Percentiles rank a stretch among this genome's conserved stretches.
These are phyloP conservation scores for Plantago elongata DNA, from an alignment of 257 asterid species.

Conservation along the genomic window DNA sequence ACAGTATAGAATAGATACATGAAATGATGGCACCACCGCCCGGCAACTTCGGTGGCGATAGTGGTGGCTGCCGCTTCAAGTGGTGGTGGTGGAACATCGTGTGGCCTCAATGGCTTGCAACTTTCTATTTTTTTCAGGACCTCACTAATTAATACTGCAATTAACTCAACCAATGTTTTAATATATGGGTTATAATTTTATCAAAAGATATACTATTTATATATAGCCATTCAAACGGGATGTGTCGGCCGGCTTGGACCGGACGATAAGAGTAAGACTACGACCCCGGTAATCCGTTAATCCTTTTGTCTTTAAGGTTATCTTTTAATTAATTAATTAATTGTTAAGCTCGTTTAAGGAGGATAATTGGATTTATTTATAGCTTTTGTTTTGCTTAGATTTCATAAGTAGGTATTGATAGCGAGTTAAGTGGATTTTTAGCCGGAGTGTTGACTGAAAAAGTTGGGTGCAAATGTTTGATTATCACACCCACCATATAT, in stretches of 20 bases:
- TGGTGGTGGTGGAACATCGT: conserved; percentile 21
- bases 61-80: conserved; percentile 30
- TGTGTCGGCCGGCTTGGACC: conserved; percentile 20
- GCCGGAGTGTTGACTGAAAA: conserved; percentile 6
- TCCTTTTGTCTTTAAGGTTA: not conserved
- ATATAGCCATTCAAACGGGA: conserved; percentile 16
- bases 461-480: not conserved
- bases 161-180: too few species aligned
- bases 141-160: not conserved
- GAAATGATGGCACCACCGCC: conserved; percentile 18
- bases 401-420: conserved; percentile 10
- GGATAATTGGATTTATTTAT: not conserved
- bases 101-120: conserved; percentile 33
- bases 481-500: too few species aligned
- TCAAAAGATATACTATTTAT: not conserved
- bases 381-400: not conserved
- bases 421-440: conserved; percentile 16
- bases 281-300: not conserved
- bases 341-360: not conserved
- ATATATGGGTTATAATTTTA: too few species aligned
- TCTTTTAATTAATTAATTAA: too few species aligned
- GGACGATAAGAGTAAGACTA: conserved; percentile 7
- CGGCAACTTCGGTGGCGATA: conserved; percentile 34
- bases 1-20: not conserved
- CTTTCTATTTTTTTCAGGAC: conserved; percentile 16